phyloP scores from a whole-genome alignment of 306 rosid species.

The Lithocarpus polystachyus region DNA sequence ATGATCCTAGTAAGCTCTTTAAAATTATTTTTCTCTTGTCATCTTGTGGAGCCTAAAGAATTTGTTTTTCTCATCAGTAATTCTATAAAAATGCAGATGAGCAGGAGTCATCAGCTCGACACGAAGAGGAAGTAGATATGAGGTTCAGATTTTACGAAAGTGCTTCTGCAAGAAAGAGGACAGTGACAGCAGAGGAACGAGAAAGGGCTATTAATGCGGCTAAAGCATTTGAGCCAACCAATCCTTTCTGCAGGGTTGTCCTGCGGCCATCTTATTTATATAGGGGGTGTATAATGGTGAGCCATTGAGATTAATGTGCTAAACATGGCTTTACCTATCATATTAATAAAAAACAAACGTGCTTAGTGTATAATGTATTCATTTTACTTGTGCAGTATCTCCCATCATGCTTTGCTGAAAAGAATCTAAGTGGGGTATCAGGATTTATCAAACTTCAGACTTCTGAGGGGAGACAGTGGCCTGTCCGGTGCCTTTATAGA shows the following conservation, averaged over 20 bases:
- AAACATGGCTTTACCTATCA: constrained; percentile 5
- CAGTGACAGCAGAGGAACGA: constrained; percentile 94
- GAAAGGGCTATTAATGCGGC: constrained; percentile 77
- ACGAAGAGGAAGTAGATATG: constrained; percentile 65
- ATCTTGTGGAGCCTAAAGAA: neutral
- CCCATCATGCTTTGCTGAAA: constrained; percentile 98
- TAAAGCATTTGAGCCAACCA: constrained; percentile 78
- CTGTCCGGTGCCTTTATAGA: constrained; percentile 85
- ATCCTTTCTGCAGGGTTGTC: constrained; percentile 94
- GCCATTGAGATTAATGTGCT: constrained; percentile 17
- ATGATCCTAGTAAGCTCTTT: constrained; percentile 47
- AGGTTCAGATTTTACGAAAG: constrained; percentile 89
- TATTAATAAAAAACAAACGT: neutral
- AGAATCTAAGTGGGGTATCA: constrained; percentile 77
- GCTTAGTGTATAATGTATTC: neutral
- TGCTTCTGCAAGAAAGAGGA: constrained; percentile 97
- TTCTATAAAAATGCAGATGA: constrained; percentile 48
- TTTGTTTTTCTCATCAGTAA: constrained; percentile 17
- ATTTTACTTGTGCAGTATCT: constrained; percentile 58
- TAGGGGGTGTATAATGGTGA: constrained; percentile 97
- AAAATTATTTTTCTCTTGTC: neutral
- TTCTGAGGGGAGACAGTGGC: constrained; percentile 79
- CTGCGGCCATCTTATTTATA: constrained; percentile 92
- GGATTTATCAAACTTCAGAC: constrained; percentile 92
- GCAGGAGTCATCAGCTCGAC: constrained; percentile 54